phyloP scores from a whole-genome alignment of 306 rosid genomes.

The Inga oerstediana region DNA sequence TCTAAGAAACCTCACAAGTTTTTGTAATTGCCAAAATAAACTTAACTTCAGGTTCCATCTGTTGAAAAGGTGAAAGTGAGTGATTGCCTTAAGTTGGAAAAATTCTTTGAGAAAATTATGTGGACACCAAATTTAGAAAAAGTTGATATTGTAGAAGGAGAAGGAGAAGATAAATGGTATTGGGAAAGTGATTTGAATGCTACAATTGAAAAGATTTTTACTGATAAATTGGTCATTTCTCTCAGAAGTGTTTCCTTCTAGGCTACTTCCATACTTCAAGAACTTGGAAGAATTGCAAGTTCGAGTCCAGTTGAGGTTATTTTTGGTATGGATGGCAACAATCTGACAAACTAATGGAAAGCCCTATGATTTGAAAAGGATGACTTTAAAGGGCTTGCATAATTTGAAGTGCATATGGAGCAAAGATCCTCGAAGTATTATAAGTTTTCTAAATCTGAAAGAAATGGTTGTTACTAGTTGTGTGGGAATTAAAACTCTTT shows the following conservation, averaged over 20 bases:
- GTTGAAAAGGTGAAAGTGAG: no score
- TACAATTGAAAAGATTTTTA: neutral
- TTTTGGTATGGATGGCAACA: neutral
- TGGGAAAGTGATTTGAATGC: neutral
- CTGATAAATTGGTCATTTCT: neutral
- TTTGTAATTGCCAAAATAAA: no score
- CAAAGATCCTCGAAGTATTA: neutral
- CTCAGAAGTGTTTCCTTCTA: neutral
- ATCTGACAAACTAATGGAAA: neutral
- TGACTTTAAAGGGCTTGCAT: neutral
- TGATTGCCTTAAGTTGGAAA: neutral
- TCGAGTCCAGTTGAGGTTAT: neutral
- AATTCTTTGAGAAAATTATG: neutral
- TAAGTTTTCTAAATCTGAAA: neutral
- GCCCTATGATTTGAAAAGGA: neutral
- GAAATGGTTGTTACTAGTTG: neutral
- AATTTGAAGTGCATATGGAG: neutral
- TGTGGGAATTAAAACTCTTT: neutral
- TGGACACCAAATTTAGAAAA: neutral
- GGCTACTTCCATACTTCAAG: neutral
- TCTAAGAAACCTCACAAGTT: neutral
- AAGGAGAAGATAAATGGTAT: neutral
- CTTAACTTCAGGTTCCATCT: no score
- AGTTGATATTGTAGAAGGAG: neutral
- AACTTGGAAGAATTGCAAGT: neutral